Evolutionary conservation across 2,329 filamentous ascomycete species (phyloP).

Genomic region (Claviceps digitariae): DNA sequence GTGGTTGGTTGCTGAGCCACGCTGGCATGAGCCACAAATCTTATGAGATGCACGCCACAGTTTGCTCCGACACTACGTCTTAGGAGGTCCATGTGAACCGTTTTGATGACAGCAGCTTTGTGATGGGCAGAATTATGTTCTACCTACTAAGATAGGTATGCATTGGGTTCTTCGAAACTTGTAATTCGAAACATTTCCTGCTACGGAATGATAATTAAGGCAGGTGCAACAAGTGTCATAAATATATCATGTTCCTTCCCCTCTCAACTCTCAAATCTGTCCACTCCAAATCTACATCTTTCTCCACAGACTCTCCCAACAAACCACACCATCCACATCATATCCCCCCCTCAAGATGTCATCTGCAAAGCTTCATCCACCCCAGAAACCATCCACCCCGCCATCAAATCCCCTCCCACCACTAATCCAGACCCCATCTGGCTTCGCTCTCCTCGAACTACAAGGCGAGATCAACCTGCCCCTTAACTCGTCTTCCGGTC

Average conservation of each 20-base stretch:
- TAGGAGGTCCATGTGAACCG: no score
- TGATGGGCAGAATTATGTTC: no score
- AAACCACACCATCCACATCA: neutral
- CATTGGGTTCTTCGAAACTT: neutral
- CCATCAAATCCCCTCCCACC: conserved; percentile 51
- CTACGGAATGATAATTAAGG: neutral
- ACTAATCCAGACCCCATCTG: conserved; percentile 79
- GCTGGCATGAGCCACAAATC: conserved; percentile 2
- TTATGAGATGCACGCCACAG: conserved; percentile 2
- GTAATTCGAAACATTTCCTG: neutral
- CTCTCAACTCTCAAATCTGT: neutral
- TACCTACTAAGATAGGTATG: no score
- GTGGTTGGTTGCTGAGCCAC: neutral
- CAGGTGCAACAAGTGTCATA: neutral
- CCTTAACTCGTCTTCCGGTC: conserved; percentile 18
- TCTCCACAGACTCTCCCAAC: neutral
- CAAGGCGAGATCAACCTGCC: conserved; percentile 83
- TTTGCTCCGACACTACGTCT: no score
- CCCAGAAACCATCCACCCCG: conserved; percentile 13
- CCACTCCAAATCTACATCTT: neutral
- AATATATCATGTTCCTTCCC: neutral
- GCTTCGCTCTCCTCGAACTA: conserved; percentile 79
- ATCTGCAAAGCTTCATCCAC: conserved; percentile 27
- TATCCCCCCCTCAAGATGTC: conserved; percentile 16
- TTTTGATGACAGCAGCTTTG: no score